phyloP scores from a whole-genome alignment of 257 asterid genomes.

The Cruciata laevipes region DNA sequence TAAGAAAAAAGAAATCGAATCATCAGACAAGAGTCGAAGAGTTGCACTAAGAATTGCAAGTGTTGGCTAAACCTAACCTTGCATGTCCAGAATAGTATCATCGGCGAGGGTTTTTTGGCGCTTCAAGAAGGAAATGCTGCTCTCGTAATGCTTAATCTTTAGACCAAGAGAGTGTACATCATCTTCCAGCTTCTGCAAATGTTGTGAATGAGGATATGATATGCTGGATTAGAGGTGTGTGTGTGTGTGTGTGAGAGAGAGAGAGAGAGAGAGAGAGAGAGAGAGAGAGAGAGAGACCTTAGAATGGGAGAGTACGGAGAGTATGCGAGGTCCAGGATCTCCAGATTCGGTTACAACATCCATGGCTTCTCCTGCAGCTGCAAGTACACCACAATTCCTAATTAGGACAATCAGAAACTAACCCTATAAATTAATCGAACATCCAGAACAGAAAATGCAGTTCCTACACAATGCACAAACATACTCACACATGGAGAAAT shows the following conservation, averaged over 20 bases:
- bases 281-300: conserved; percentile 10
- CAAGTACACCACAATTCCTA: background rate
- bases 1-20: conserved; percentile 14
- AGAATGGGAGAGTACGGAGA: conserved; percentile 10
- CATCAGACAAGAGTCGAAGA: background rate
- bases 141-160: conserved; percentile 66
- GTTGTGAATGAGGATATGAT: background rate
- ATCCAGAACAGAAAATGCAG: no score
- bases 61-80: conserved; percentile 28
- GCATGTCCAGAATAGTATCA: conserved; percentile 49
- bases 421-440: background rate
- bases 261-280: no score
- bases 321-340: background rate
- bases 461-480: no score
- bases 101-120: conserved; percentile 37
- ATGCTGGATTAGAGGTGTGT: no score
- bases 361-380: background rate
- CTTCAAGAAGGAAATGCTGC: conserved; percentile 42
- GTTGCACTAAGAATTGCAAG: background rate
- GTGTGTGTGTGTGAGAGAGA: no score
- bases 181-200: conserved; percentile 45
- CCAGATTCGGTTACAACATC: background rate
- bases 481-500: no score
- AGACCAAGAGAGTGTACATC: conserved; percentile 46
- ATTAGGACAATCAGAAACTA: background rate